phyloP scores from a whole-genome alignment of 768 basidiomycete species.

The Boletus rufocinnamomeus region DNA sequence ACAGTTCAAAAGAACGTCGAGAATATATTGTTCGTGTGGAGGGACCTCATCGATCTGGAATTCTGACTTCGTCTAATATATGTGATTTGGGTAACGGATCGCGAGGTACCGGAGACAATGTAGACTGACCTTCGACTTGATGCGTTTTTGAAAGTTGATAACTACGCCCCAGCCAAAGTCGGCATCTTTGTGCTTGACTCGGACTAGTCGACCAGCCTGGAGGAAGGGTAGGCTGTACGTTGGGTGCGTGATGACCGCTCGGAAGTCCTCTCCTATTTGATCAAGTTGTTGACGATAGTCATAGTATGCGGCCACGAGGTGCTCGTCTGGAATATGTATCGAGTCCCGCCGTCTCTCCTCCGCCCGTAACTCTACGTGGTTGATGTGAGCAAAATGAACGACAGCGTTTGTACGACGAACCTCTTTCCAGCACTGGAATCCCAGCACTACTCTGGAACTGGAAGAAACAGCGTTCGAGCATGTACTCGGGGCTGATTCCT shows the following conservation, averaged over 20 bases:
- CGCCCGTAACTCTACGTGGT: conserved; percentile 60
- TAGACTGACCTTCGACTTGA: conserved; percentile 69
- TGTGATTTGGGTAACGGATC: background rate
- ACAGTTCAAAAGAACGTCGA: conserved; percentile 89
- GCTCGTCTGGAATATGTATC: conserved; percentile 82
- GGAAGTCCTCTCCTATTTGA: conserved; percentile 84
- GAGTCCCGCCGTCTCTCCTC: conserved; percentile 68
- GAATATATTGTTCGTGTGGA: conserved; percentile 88
- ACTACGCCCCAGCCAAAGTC: conserved; percentile 98
- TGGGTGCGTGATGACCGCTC: conserved; percentile 92
- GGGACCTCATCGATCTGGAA: conserved; percentile 68
- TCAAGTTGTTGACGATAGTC: conserved; percentile 92
- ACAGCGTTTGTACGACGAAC: conserved; percentile 45
- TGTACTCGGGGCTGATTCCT: conserved; percentile 96
- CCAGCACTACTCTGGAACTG: conserved; percentile 95
- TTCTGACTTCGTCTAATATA: conserved; percentile 58
- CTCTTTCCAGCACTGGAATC: conserved; percentile 82
- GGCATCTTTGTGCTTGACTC: conserved; percentile 79
- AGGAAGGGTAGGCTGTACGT: conserved; percentile 94
- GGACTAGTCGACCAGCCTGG: conserved; percentile 89
- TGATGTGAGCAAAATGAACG: conserved; percentile 7
- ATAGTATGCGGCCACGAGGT: conserved; percentile 85
- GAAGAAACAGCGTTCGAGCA: conserved; percentile 97
- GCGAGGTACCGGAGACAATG: background rate
- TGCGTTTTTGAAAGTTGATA: conserved; percentile 87